Evolutionary conservation across 768 basidiomycete species (phyloP).

Genomic region (Gyrodon lividus): DNA sequence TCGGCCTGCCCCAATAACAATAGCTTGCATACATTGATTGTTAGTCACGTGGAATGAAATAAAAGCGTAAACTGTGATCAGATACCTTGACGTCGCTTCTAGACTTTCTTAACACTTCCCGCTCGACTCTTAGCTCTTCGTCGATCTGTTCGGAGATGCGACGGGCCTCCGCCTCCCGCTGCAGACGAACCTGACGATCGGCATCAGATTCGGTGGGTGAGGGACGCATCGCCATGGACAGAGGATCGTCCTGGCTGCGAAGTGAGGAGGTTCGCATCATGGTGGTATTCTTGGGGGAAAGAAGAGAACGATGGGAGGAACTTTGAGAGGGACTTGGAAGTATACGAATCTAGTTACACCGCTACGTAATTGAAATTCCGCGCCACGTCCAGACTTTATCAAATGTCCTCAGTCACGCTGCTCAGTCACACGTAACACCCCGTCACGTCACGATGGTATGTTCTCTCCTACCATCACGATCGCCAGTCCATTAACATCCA

Average conservation of each 20-base stretch:
- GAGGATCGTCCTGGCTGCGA: constrained; percentile 75
- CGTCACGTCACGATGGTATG: constrained; percentile 30
- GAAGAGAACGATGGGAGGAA: constrained; percentile 16
- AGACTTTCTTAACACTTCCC: constrained; percentile 59
- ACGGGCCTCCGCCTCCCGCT: constrained; percentile 70
- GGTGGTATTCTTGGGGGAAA: constrained; percentile 36
- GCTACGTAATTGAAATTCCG: constrained; percentile 14
- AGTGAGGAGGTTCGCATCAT: constrained; percentile 69
- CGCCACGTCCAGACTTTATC: constrained; percentile 1
- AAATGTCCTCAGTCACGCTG: background rate
- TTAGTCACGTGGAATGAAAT: constrained; percentile 12
- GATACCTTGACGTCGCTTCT: constrained; percentile 75
- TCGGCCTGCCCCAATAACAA: constrained; percentile 78
- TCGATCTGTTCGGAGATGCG: constrained; percentile 79
- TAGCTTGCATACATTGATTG: constrained; percentile 41
- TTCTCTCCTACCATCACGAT: constrained; percentile 23
- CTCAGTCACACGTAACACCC: constrained; percentile 24
- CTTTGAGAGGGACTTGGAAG: constrained; percentile 9
- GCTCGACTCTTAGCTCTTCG: constrained; percentile 71
- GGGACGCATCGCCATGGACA: constrained; percentile 64
- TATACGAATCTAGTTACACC: background rate
- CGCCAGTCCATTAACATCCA: constrained; percentile 13
- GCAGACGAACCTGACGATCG: constrained; percentile 60
- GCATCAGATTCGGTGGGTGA: constrained; percentile 62
- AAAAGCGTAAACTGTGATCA: background rate